These are phyloP conservation scores for Teratosphaeria zuluensis DNA, from an alignment of 2,329 filamentous ascomycete genomes.

Conservation along the genomic window DNA sequence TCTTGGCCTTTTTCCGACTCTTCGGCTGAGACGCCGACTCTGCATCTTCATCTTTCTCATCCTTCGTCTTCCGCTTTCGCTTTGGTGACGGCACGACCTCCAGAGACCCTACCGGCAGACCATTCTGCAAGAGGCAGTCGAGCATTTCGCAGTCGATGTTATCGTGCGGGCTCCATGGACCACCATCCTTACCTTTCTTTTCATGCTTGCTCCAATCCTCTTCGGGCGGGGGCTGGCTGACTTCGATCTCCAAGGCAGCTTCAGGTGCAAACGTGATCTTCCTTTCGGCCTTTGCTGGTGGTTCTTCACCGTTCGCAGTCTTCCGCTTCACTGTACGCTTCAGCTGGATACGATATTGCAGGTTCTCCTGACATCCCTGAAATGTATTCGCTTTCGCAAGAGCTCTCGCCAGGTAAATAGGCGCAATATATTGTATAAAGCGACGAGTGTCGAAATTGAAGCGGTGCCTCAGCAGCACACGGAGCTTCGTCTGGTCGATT, in stretches of 20 bases:
- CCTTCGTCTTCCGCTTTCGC: neutral
- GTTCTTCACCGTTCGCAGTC: conserved; percentile 12
- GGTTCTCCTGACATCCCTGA: conserved; percentile 12
- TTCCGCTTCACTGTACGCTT: conserved; percentile 20
- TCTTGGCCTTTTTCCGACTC: neutral
- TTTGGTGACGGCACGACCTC: neutral
- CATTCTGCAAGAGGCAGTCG: conserved; percentile 23
- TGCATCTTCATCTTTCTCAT: neutral
- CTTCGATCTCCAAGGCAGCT: conserved; percentile 19
- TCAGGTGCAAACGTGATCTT: conserved; percentile 31
- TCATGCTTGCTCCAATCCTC: conserved; percentile 18
- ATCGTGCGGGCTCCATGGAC: conserved; percentile 24
- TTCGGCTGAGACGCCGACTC: neutral
- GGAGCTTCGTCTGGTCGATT: conserved; percentile 27
- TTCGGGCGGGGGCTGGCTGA: conserved; percentile 9
- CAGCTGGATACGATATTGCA: conserved; percentile 23
- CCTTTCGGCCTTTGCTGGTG: conserved; percentile 7
- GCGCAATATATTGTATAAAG: conserved; percentile 31
- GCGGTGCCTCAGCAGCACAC: conserved; percentile 22
- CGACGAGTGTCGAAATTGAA: conserved; percentile 31
- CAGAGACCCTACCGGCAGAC: conserved; percentile 14
- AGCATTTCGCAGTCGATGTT: conserved; percentile 30
- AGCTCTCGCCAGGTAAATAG: conserved; percentile 26
- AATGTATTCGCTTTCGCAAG: conserved; percentile 9
- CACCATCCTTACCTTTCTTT: conserved; percentile 22